phyloP scores from a whole-genome alignment of 1,139 yeast genomes.

The Zygoascus hellenicus region DNA sequence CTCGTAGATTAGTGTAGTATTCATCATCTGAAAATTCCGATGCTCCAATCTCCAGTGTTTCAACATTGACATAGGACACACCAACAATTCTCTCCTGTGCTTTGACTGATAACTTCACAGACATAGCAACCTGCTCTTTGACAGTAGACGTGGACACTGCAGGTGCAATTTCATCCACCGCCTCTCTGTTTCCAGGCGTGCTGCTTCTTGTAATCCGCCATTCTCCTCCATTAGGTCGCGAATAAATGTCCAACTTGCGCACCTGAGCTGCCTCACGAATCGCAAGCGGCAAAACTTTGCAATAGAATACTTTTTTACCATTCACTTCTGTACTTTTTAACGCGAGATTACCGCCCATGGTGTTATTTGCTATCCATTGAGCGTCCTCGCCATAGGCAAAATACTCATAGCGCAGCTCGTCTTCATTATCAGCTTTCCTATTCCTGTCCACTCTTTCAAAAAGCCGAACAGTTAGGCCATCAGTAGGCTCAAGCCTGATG shows the following conservation, averaged over 20 bases:
- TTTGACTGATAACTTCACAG: conserved; percentile 49
- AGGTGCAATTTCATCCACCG: conserved; percentile 68
- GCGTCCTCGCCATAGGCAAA: conserved; percentile 7
- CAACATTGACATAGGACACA: conserved; percentile 72
- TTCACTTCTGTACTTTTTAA: conserved; percentile 3
- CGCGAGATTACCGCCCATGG: conserved; percentile 8
- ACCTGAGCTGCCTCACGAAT: conserved; percentile 7
- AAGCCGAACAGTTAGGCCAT: conserved; percentile 5
- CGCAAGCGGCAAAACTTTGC: conserved; percentile 8
- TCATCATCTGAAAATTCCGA: conserved; percentile 86
- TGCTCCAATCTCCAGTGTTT: conserved; percentile 58
- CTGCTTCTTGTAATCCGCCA: conserved; percentile 63
- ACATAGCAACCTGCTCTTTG: conserved; percentile 37
- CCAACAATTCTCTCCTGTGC: conserved; percentile 58
- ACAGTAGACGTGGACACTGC: conserved; percentile 18
- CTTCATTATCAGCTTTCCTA: conserved; percentile 5
- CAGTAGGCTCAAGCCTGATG: background rate
- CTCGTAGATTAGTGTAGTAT: conserved; percentile 76
- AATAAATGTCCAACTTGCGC: conserved; percentile 68
- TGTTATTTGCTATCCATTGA: conserved; percentile 8
- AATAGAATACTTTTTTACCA: conserved; percentile 3
- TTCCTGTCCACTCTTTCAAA: conserved; percentile 10
- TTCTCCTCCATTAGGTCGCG: conserved; percentile 32
- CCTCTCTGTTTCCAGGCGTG: conserved; percentile 87
- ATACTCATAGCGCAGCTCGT: conserved; percentile 6